Conservation (phyloP, 2,329 filamentous ascomycete genomes). For the Akanthomyces uredinophilus region DNA sequence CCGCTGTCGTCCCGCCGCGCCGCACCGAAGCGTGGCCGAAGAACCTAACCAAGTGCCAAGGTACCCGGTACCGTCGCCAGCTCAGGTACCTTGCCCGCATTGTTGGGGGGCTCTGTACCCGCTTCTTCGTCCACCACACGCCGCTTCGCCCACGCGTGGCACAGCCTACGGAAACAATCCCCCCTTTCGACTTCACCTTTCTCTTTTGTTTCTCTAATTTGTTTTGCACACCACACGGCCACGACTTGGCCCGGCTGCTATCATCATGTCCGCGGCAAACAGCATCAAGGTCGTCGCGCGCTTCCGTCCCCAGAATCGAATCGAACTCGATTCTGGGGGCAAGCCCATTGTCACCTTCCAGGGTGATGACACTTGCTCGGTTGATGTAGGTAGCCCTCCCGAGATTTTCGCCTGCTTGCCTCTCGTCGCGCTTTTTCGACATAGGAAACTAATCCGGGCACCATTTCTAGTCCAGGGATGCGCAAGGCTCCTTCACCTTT, state of each 20-base stretch:
- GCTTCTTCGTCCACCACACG: constrained; percentile 9
- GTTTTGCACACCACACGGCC: constrained; percentile 5
- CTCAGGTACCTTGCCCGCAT: constrained; percentile 9
- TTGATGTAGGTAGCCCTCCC: constrained; percentile 61
- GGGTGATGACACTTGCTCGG: constrained; percentile 78
- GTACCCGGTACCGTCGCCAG: background rate
- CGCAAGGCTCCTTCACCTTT: constrained; percentile 84
- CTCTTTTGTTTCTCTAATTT: constrained; percentile 8
- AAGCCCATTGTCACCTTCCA: constrained; percentile 88
- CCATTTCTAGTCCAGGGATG: constrained; percentile 68
- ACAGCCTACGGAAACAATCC: constrained; percentile 6
- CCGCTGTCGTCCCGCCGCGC: background rate
- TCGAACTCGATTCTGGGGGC: constrained; percentile 85
- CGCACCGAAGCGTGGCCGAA: background rate
- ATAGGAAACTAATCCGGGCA: background rate
- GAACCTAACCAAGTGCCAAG: background rate
- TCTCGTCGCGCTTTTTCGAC: background rate
- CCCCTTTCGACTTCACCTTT: background rate
- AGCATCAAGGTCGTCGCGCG: constrained; percentile 90
- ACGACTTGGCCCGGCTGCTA: constrained; percentile 9
- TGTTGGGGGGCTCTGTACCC: constrained; percentile 10
- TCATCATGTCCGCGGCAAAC: constrained; percentile 54
- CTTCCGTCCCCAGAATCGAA: constrained; percentile 93
- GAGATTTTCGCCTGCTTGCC: constrained; percentile 1
- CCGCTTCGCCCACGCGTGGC: constrained; percentile 9